phyloP scores from a whole-genome alignment of 2,329 filamentous ascomycete genomes.

The Rosellinia necatrix region DNA sequence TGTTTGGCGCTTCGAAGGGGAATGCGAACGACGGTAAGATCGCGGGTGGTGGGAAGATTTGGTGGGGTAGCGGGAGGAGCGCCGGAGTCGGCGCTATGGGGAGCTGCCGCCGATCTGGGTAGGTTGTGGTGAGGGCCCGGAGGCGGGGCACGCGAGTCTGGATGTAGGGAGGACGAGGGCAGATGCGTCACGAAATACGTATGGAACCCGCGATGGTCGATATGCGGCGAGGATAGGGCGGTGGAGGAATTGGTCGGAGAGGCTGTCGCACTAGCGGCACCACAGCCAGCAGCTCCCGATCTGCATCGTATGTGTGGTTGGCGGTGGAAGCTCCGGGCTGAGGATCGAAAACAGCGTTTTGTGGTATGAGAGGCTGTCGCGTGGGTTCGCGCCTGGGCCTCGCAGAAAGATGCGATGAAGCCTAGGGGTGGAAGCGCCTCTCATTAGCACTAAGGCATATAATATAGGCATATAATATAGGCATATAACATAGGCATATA shows the following conservation, averaged over 20 bases:
- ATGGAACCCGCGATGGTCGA: constrained; percentile 68
- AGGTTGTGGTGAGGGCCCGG: constrained; percentile 80
- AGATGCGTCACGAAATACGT: constrained; percentile 98
- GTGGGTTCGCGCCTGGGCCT: constrained; percentile 29
- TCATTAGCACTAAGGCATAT: constrained; percentile 9
- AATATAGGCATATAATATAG: not conserved
- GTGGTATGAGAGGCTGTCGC: constrained; percentile 9
- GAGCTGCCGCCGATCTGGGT: constrained; percentile 80
- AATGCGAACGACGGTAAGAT: constrained; percentile 93
- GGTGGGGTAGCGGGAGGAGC: constrained; percentile 64
- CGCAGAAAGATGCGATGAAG: constrained; percentile 42
- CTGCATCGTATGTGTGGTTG: constrained; percentile 7
- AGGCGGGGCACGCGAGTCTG: constrained; percentile 71
- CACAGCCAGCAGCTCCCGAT: not conserved
- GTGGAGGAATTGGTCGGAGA: not conserved
- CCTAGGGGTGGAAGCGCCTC: constrained; percentile 27
- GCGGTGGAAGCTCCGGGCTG: constrained; percentile 19
- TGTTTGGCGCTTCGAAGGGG: constrained; percentile 93
- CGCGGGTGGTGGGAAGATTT: constrained; percentile 65
- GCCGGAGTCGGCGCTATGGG: constrained; percentile 65
- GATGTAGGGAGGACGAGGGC: constrained; percentile 89
- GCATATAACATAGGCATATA: not conserved
- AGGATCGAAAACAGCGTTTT: constrained; percentile 3
- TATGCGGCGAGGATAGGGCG: constrained; percentile 15
- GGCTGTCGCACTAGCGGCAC: not conserved